These are phyloP conservation scores for Rosa lucieae DNA, from an alignment of 306 rosid species.

Conservation along the genomic window DNA sequence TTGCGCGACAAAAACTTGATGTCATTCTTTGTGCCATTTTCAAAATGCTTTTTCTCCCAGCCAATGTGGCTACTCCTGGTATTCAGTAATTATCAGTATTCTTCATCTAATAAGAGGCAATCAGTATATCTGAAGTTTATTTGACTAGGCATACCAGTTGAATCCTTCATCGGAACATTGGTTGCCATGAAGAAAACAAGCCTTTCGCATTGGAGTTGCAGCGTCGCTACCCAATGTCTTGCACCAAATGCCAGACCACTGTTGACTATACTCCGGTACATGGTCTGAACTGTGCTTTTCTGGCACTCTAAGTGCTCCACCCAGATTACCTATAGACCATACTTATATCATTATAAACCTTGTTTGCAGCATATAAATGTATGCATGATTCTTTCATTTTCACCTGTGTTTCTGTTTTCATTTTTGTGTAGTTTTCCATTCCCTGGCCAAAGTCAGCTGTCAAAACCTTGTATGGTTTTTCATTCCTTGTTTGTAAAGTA, in stretches of 20 bases:
- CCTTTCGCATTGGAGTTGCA: constrained; percentile 93
- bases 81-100: constrained; percentile 6
- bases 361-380: neutral
- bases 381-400: constrained; percentile 18
- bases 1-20: constrained; percentile 66
- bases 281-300: constrained; percentile 65
- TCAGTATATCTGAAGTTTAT: constrained; percentile 8
- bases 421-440: constrained; percentile 33
- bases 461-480: constrained; percentile 20
- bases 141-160: constrained; percentile 42
- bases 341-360: neutral
- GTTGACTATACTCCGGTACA: constrained; percentile 74
- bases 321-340: constrained; percentile 65
- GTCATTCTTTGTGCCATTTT: constrained; percentile 96
- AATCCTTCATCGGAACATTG: constrained; percentile 95
- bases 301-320: constrained; percentile 97
- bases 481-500: constrained; percentile 15
- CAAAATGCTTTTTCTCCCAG: constrained; percentile 92
- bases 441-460: constrained; percentile 28
- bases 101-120: neutral
- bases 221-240: constrained; percentile 83
- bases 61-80: constrained; percentile 84
- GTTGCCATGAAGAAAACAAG: constrained; percentile 86
- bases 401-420: constrained; percentile 24
- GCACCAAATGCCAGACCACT: constrained; percentile 93